Conservation (phyloP, 1,139 yeast genomes). For the Blastobotrys elegans region DNA sequence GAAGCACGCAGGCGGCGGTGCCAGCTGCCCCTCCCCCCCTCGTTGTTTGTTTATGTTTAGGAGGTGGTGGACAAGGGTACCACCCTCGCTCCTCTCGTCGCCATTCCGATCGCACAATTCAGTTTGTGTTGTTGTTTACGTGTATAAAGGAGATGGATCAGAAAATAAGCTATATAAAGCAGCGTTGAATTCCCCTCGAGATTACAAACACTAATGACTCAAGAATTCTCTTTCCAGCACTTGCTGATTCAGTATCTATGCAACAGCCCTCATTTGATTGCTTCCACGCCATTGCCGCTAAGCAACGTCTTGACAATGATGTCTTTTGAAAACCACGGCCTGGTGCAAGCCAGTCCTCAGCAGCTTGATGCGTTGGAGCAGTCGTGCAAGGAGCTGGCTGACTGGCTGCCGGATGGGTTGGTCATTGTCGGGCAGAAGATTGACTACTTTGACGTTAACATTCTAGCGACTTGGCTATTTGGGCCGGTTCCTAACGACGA, state of each 20-base stretch:
- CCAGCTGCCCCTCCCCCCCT: no score
- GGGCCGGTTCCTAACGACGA: background rate
- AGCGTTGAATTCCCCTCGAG: no score
- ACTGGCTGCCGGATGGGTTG: background rate
- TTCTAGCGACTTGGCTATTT: constrained; percentile 1
- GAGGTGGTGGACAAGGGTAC: no score
- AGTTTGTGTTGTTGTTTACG: no score
- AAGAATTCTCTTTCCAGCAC: background rate
- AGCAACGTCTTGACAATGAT: background rate
- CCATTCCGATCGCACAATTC: no score
- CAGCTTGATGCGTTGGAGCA: background rate
- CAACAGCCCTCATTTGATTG: background rate
- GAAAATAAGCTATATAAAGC: no score
- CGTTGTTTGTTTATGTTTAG: no score
- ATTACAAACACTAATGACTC: background rate
- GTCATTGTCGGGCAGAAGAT: background rate
- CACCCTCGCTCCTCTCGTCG: no score
- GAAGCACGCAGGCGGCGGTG: no score
- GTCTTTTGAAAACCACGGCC: background rate
- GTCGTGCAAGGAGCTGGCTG: background rate
- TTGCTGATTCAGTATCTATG: background rate
- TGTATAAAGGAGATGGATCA: no score
- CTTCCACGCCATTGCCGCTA: background rate
- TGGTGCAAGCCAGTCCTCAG: background rate
- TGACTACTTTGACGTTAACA: constrained; percentile 2